Evolutionary conservation across 768 basidiomycete species (phyloP).

Genomic region (Russula dissimulans): DNA sequence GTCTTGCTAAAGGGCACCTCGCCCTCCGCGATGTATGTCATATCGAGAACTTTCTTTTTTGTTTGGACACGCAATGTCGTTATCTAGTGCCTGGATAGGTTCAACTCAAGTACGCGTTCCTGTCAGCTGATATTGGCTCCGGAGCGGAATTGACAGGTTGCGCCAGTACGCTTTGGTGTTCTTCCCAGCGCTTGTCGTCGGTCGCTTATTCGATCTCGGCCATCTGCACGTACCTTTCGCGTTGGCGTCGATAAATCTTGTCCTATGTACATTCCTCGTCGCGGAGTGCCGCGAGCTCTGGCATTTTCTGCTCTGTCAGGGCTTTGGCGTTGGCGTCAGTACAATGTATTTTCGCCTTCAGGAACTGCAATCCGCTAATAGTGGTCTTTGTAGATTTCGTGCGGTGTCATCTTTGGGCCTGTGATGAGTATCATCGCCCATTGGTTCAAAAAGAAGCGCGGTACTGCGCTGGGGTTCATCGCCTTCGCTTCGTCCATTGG

Average conservation of each 20-base stretch:
- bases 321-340: constrained; percentile 54
- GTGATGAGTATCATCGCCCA: constrained; percentile 53
- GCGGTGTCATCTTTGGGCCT: constrained; percentile 55
- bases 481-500: constrained; percentile 63
- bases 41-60: neutral
- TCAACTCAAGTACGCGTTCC: constrained; percentile 48
- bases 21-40: constrained; percentile 53
- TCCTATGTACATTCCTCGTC: constrained; percentile 52
- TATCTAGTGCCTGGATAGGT: constrained; percentile 66
- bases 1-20: constrained; percentile 39
- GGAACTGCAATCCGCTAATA: neutral
- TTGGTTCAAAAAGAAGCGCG: constrained; percentile 58
- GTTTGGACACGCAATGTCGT: neutral
- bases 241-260: constrained; percentile 41
- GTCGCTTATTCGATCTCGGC: constrained; percentile 68
- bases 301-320: constrained; percentile 74
- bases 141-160: too few species aligned
- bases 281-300: constrained; percentile 67
- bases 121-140: neutral
- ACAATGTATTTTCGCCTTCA: neutral
- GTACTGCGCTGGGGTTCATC: constrained; percentile 49
- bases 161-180: constrained; percentile 55
- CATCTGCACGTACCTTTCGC: constrained; percentile 46
- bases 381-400: constrained; percentile 20
- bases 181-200: constrained; percentile 51